phyloP scores from a whole-genome alignment of 2,329 filamentous ascomycete species.

The Thelonectria discophora region DNA sequence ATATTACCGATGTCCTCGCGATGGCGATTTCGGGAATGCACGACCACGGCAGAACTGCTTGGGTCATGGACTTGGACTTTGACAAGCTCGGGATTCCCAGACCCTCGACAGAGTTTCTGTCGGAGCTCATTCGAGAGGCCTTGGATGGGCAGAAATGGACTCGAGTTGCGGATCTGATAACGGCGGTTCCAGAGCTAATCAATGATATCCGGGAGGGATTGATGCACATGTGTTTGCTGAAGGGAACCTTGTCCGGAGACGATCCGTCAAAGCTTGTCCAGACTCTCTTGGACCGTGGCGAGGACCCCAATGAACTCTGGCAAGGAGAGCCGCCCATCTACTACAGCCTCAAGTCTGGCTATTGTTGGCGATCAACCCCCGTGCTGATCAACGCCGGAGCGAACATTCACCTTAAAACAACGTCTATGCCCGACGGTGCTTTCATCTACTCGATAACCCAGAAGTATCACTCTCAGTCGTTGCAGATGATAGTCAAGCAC shows the following conservation, averaged over 20 bases:
- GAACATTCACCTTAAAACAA: constrained; percentile 38
- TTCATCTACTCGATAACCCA: constrained; percentile 42
- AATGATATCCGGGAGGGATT: constrained; percentile 35
- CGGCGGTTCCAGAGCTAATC: constrained; percentile 31
- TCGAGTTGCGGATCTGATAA: constrained; percentile 40
- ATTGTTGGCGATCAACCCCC: constrained; percentile 42
- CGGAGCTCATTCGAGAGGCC: constrained; percentile 33
- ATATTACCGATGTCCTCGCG: constrained; percentile 34
- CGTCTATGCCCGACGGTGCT: constrained; percentile 40
- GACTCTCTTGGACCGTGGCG: constrained; percentile 37
- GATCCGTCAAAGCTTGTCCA: constrained; percentile 40
- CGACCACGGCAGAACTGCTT: constrained; percentile 40
- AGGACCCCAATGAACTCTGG: constrained; percentile 40
- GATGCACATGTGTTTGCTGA: constrained; percentile 36
- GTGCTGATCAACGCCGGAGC: constrained; percentile 40
- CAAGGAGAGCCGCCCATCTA: constrained; percentile 40
- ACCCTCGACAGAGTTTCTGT: constrained; percentile 36
- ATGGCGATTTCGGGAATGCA: constrained; percentile 38
- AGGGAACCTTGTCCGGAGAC: constrained; percentile 35
- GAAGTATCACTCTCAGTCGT: constrained; percentile 38
- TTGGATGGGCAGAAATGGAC: constrained; percentile 38
- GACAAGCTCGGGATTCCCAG: constrained; percentile 36
- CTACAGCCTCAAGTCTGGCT: constrained; percentile 40
- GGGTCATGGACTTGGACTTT: constrained; percentile 36
- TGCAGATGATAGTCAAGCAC: constrained; percentile 40